Evolutionary conservation across 2,329 filamentous ascomycete species (phyloP).

Genomic region (Nannizziopsis barbatae): DNA sequence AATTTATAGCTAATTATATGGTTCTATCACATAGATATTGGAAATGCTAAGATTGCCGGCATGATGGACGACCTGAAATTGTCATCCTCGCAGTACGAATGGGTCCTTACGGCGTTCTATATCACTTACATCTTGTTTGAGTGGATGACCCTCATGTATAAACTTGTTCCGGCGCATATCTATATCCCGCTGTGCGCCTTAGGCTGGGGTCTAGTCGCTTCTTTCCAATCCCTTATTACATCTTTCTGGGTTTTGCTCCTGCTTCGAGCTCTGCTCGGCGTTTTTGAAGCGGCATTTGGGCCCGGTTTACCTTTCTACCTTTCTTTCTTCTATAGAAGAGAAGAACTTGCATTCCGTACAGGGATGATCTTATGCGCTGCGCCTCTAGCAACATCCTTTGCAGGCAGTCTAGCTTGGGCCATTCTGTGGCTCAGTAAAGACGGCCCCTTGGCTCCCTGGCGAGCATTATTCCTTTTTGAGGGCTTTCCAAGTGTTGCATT

Average conservation of each 20-base stretch:
- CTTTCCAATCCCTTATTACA: slow-evolving; percentile 56
- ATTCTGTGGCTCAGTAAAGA: slow-evolving; percentile 58
- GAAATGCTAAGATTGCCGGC: slow-evolving; percentile 53
- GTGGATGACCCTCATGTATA: slow-evolving; percentile 56
- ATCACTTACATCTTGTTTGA: slow-evolving; percentile 54
- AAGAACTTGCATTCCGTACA: slow-evolving; percentile 73
- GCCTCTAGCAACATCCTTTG: slow-evolving; percentile 54
- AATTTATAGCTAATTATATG: neutral
- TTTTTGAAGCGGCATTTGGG: slow-evolving; percentile 51
- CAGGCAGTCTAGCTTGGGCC: slow-evolving; percentile 63
- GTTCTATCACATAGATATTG: slow-evolving; percentile 37
- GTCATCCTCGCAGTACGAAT: slow-evolving; percentile 48
- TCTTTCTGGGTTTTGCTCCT: slow-evolving; percentile 49
- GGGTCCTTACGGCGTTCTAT: slow-evolving; percentile 53
- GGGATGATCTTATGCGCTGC: slow-evolving; percentile 75
- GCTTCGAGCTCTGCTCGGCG: slow-evolving; percentile 39
- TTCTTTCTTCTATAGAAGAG: slow-evolving; percentile 50
- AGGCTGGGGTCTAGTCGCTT: slow-evolving; percentile 69
- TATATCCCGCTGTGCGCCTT: slow-evolving; percentile 53
- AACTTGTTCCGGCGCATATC: slow-evolving; percentile 48
- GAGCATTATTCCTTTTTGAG: slow-evolving; percentile 73
- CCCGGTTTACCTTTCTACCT: slow-evolving; percentile 55
- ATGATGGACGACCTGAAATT: slow-evolving; percentile 44
- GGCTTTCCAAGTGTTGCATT: slow-evolving; percentile 73
- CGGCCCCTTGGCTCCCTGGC: slow-evolving; percentile 67